phyloP scores from a whole-genome alignment of 371 early-diverging fungal species.

The Lichtheimia hyalospora region DNA sequence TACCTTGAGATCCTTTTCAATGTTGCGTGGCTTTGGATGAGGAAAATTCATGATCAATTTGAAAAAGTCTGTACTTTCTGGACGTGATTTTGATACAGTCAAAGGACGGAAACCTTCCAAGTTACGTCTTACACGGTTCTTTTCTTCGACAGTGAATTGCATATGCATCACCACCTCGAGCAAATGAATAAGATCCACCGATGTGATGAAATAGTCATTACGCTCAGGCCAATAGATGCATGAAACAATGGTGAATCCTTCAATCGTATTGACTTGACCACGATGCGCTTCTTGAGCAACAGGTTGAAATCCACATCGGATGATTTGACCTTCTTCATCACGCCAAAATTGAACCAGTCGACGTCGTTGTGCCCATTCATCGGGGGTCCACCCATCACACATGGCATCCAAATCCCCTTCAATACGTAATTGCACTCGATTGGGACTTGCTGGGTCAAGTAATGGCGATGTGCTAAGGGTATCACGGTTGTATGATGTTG shows the following conservation, averaged over 20 bases:
- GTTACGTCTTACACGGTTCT: conserved; percentile 82
- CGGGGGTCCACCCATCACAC: conserved; percentile 49
- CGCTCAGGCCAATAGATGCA: conserved; percentile 81
- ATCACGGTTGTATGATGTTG: not conserved
- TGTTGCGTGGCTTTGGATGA: conserved; percentile 82
- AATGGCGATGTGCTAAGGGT: not conserved
- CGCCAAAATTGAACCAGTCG: conserved; percentile 76
- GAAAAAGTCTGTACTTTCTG: conserved; percentile 75
- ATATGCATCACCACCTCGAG: conserved; percentile 74
- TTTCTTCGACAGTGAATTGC: conserved; percentile 80
- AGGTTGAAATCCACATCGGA: conserved; percentile 64
- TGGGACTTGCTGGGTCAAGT: conserved; percentile 11
- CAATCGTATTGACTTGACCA: conserved; percentile 25
- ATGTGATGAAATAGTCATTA: conserved; percentile 74
- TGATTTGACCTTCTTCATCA: conserved; percentile 57
- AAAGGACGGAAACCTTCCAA: conserved; percentile 78
- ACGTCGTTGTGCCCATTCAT: conserved; percentile 61
- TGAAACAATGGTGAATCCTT: conserved; percentile 60
- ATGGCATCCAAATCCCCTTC: conserved; percentile 61
- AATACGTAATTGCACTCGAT: conserved; percentile 65
- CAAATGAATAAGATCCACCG: conserved; percentile 77
- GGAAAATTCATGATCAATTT: conserved; percentile 80
- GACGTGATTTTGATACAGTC: conserved; percentile 76
- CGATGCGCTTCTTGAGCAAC: conserved; percentile 50
- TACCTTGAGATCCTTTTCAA: conserved; percentile 84